Evolutionary conservation across 805 yeast species (phyloP), one percentile per base, ranked within the genome.

Genomic region (Jamesozyma piceae): DNA sequence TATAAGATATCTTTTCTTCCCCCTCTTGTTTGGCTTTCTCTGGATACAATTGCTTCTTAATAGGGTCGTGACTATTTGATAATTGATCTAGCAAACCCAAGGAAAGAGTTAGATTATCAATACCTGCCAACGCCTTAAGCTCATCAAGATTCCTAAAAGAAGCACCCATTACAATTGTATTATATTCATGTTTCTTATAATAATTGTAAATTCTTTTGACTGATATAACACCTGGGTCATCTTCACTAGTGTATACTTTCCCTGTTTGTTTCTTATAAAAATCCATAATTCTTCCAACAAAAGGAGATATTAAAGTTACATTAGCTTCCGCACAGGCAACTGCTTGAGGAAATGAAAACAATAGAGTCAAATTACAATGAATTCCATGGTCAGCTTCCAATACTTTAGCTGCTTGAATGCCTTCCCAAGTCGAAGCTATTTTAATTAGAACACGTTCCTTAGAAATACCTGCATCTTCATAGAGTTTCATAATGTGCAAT

Each of bases 131-230:
- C 55, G 92, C 95, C 68, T 80, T 82, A 70, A 90, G 85, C 74
- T 90, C 97, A 54, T 89, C 95, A 47, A 73, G 69, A 74, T 87
- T 90, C 78, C 98, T 89, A 86, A 90, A 90, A 44, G 97, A 89
- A 47, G 98, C 97, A 68, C 97, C 98, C 98, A 90, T 90, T 62
- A 90, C 97, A 63, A 90, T 88, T 67, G 98, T 90, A 60, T 90
- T 76, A 80, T 90, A 90, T 55, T 82, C 90, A 68, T 68, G 85
- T 74, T 89, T 89, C 80, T 90, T 90, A 82, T 90, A 90, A 80
- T 90, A 90, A 82, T 89, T 82, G 84, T 66, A 90, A 67, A 90
- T 90, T 49, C 62, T 65, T 68, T 79, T 81, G 58, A 90, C 97
- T 35, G 95, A 84, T 38, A 72, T 40, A 49, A 90, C 97, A 81